Percentiles rank a stretch among this genome's conserved stretches.
Conservation (phyloP, 1,284 basidiomycete species). For the Veloboletus limbatus region DNA sequence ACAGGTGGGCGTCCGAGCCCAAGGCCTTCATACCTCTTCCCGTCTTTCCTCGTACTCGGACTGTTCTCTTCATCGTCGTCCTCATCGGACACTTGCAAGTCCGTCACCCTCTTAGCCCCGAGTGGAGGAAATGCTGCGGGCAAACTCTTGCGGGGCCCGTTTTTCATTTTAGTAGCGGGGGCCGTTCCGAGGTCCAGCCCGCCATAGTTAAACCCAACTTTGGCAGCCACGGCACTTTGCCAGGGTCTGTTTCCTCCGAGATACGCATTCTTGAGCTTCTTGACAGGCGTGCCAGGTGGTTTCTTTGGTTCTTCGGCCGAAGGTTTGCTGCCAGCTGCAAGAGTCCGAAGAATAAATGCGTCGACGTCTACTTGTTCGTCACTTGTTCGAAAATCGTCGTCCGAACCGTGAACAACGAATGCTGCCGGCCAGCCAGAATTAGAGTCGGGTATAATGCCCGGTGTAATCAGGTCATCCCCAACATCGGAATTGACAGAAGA, state of each 20-base stretch:
- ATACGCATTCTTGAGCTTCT: slow-evolving; percentile 61
- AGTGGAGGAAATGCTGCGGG: slow-evolving; percentile 61
- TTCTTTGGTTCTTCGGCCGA: slow-evolving; percentile 51
- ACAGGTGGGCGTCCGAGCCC: slow-evolving; percentile 60
- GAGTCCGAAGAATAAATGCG: slow-evolving; percentile 66
- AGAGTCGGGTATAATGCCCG: slow-evolving; percentile 50
- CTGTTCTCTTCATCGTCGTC: slow-evolving; percentile 46
- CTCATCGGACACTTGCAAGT: slow-evolving; percentile 33
- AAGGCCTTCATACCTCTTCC: slow-evolving; percentile 55
- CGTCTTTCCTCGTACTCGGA: slow-evolving; percentile 47
- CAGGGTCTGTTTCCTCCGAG: slow-evolving; percentile 62
- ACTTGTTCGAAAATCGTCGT: slow-evolving; percentile 36
- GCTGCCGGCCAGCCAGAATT: slow-evolving; percentile 62
- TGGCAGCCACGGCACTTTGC: slow-evolving; percentile 72
- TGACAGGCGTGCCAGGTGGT: slow-evolving; percentile 76
- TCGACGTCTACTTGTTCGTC: slow-evolving; percentile 51
- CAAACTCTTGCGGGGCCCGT: slow-evolving; percentile 65
- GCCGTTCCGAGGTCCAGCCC: slow-evolving; percentile 40
- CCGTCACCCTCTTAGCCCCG: slow-evolving; percentile 24
- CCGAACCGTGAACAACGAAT: slow-evolving; percentile 40
- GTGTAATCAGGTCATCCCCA: slow-evolving; percentile 63
- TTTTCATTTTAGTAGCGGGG: slow-evolving; percentile 40
- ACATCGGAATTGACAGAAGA: slow-evolving; percentile 58
- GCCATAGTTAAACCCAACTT: slow-evolving; percentile 58
- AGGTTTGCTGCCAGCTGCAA: slow-evolving; percentile 55